These are phyloP conservation scores for Cochlearia excelsa DNA, from an alignment of 345 rosid species.

Conservation along the genomic window DNA sequence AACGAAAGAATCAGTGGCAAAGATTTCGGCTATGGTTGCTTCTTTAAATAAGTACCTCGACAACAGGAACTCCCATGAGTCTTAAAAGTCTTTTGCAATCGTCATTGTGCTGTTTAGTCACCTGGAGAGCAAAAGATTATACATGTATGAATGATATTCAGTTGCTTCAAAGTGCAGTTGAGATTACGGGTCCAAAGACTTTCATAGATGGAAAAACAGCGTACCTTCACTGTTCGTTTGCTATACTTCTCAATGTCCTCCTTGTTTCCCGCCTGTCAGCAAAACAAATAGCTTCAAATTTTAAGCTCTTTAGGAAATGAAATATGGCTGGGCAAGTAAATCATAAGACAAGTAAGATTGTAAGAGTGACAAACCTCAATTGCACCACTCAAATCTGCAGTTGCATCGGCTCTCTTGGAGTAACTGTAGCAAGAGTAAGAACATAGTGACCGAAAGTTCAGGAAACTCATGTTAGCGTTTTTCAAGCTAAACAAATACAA, in stretches of 20 bases:
- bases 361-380: constrained; percentile 48
- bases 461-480: neutral
- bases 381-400: constrained; percentile 61
- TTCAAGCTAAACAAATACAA: neutral
- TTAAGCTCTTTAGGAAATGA: neutral
- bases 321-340: neutral
- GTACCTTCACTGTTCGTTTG: constrained; percentile 86
- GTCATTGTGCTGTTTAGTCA: constrained; percentile 82
- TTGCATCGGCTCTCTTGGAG: constrained; percentile 80
- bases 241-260: constrained; percentile 94
- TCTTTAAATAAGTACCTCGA: constrained; percentile 49
- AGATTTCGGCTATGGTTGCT: neutral
- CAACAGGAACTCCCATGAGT: constrained; percentile 92
- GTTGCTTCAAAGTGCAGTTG: neutral
- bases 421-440: constrained; percentile 39
- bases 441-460: neutral
- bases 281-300: constrained; percentile 1
- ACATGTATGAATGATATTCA: constrained; percentile 6
- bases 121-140: constrained; percentile 44
- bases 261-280: constrained; percentile 59
- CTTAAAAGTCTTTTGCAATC: constrained; percentile 84
- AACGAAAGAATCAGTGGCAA: neutral
- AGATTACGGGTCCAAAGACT: neutral
- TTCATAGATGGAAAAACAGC: constrained; percentile 1
- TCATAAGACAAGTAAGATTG: constrained; percentile 16